Evolutionary conservation across 2,329 filamentous ascomycete genomes (phyloP), one percentile per base, ranked within the genome.

Genomic region (Penicillium sp.): DNA sequence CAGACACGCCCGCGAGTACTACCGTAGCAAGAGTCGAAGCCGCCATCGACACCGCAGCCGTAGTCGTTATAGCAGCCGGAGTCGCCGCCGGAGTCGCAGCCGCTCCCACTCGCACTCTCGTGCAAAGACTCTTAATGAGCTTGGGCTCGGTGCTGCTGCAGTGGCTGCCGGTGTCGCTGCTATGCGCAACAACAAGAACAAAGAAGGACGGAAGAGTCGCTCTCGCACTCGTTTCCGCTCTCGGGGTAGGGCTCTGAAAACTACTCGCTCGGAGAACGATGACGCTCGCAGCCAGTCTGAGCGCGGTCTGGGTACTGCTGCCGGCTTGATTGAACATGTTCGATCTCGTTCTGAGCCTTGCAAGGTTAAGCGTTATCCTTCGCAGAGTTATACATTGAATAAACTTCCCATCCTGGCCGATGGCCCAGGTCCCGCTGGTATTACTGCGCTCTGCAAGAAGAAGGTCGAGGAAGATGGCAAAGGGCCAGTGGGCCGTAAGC

Each of bases 111-210:
- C 76, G 4, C 75, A 73, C 49, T 77, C 76, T 5, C 76, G 77
- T 24, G 73, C 73, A 2, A 80, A 79, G 65, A 79, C 80, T 39
- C 64, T 85, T 9, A 78, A 81, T 35, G 81, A 73, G 24, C 60
- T 78, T 16, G 77, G 77, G 31, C 63, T 79, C 7, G 77, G 81
- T 33, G 75, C 83, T 44, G 83, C 82, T 14, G 83, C 82, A 24
- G 73, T 86, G 42, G 83, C 83, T 41, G 82, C 80, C 43, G 79
- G 82, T 16, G 82, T 82, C 28, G 82, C 81, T 39, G 83, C 81
- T 11, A 68, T 75, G 14, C 83, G 81, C 46, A 78, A 77, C 50
- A 78, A 78, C 50, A 77, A 78, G 46, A 79, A 76, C 51, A 73
- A 77, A 25, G 73, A 76, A 30, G 74, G 78, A 31, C 73, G 77